These are phyloP conservation scores for Mesembryanthemum crystallinum DNA, from an alignment of 148 eudicot genomes.

Conservation along the genomic window DNA sequence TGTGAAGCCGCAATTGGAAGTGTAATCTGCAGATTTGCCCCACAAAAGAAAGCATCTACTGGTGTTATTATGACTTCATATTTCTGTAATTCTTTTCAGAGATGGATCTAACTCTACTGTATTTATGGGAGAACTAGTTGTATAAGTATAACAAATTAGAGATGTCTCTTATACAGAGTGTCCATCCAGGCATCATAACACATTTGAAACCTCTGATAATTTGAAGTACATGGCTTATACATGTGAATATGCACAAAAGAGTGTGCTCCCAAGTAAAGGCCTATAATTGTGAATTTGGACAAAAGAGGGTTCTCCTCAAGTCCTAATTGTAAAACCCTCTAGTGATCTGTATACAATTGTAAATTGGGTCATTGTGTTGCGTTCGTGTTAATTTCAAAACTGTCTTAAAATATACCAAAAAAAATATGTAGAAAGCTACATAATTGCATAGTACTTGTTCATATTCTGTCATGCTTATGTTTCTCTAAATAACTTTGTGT, in stretches of 20 bases:
- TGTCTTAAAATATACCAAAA: too few species aligned
- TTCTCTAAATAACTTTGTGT: too few species aligned
- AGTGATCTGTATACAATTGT: too few species aligned
- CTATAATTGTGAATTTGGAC: slow-evolving; percentile 7
- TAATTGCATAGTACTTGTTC: too few species aligned
- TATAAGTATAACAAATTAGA: background rate
- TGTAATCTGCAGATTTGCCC: slow-evolving; percentile 1
- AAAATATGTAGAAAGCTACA: too few species aligned
- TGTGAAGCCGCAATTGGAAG: background rate
- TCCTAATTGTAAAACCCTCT: background rate
- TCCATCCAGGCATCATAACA: background rate
- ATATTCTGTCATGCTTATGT: too few species aligned
- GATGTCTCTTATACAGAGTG: background rate
- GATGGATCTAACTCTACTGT: background rate
- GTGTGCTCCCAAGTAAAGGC: too few species aligned
- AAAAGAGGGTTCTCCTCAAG: background rate
- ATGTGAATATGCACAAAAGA: slow-evolving; percentile 5
- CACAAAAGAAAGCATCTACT: background rate
- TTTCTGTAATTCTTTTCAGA: slow-evolving; percentile 6
- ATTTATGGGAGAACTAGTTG: slow-evolving; percentile 13
- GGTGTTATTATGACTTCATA: background rate
- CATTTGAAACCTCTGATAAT: background rate
- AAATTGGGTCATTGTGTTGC: too few species aligned
- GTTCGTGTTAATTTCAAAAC: too few species aligned
- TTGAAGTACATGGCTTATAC: background rate